Evolutionary conservation across 352 stramenopile species (phyloP).

Genomic region (Pythium grandisporangium): DNA sequence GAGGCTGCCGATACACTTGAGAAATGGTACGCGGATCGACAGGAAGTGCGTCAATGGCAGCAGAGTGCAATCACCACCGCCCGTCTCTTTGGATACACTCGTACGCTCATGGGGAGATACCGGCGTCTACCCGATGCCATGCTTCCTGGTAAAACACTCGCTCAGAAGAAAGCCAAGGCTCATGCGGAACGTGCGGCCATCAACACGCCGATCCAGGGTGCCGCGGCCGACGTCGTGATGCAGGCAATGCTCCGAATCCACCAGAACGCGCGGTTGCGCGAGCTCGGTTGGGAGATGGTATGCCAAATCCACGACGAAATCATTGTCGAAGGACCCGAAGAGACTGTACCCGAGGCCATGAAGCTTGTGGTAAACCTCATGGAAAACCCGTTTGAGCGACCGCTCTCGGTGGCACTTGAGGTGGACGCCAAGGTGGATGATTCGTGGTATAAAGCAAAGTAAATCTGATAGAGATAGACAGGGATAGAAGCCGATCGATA

Average conservation of each 20-base stretch:
- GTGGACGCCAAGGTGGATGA: constrained; percentile 94
- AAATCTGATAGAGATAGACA: no score
- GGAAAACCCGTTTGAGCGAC: constrained; percentile 95
- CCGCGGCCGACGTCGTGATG: constrained; percentile 98
- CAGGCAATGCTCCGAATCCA: constrained; percentile 99
- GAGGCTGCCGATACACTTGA: constrained; percentile 83
- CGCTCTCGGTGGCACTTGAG: constrained; percentile 82
- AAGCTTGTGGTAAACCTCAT: constrained; percentile 89
- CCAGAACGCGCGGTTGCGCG: constrained; percentile 83
- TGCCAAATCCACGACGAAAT: constrained; percentile 99
- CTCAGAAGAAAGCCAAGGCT: constrained; percentile 56
- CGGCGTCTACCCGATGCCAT: constrained; percentile 93
- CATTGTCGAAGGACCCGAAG: constrained; percentile 98
- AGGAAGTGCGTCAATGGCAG: constrained; percentile 92
- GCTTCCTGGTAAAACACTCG: constrained; percentile 41
- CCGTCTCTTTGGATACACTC: constrained; percentile 74
- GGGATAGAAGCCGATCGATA: no score
- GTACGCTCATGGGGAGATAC: constrained; percentile 97
- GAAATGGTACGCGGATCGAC: constrained; percentile 95
- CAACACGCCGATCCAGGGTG: constrained; percentile 99
- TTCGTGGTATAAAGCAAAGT: constrained; percentile 99
- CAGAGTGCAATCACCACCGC: constrained; percentile 89
- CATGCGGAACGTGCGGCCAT: constrained; percentile 95
- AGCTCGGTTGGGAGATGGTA: constrained; percentile 97
- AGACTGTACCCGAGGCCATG: constrained; percentile 90